Conservation (phyloP, 176 grass and related monocot species). For the Sorghum bicolor region DNA sequence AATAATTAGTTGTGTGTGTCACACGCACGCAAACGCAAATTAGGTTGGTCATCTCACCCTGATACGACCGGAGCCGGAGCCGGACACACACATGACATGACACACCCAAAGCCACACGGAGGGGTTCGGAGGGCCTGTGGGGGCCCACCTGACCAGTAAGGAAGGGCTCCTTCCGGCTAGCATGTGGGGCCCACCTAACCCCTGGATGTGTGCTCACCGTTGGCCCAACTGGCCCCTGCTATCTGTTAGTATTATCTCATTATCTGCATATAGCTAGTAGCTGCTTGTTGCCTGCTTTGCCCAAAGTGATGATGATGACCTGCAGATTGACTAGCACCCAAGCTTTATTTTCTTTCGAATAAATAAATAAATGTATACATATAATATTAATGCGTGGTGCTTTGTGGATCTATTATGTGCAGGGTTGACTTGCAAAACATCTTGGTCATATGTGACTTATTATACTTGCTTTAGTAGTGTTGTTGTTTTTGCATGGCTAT, state of each 20-base stretch:
- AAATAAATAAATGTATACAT: not conserved
- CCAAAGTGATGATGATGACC: not conserved
- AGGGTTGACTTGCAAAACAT: constrained; percentile 11
- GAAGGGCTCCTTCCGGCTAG: not conserved
- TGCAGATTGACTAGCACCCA: not conserved
- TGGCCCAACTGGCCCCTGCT: constrained; percentile 5
- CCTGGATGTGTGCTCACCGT: not conserved
- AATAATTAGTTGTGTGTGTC: not conserved
- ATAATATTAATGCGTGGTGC: not conserved
- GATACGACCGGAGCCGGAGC: not conserved
- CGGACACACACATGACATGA: not conserved
- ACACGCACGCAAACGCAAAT: not conserved
- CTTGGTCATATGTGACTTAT: not conserved
- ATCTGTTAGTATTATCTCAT: not conserved
- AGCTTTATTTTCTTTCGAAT: not conserved
- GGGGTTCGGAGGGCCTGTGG: no score
- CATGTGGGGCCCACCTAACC: not conserved
- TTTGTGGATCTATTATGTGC: not conserved
- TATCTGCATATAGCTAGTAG: no score
- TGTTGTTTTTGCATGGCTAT: not conserved
- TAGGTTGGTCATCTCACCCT: not conserved
- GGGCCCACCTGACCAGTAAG: not conserved
- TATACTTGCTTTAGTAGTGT: not conserved
- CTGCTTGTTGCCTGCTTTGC: not conserved
- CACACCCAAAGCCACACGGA: not conserved